These are phyloP conservation scores for Xylaria sp. DNA, from an alignment of 2,329 filamentous ascomycete species.

Conservation along the genomic window DNA sequence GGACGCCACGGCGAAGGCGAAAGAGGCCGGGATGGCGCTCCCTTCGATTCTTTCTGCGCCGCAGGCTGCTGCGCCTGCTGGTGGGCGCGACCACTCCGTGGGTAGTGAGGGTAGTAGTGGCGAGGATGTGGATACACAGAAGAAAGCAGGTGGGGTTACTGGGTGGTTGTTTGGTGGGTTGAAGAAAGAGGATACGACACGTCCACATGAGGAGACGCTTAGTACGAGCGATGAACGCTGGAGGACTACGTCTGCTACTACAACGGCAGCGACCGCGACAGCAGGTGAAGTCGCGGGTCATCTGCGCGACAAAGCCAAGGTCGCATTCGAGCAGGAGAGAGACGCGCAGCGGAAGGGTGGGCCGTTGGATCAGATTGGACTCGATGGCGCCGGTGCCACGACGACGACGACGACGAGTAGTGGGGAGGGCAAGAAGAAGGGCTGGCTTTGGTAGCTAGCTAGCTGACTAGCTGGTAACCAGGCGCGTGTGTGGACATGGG, in stretches of 20 bases:
- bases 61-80: conserved; percentile 38
- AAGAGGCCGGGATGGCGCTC: conserved; percentile 58
- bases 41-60: conserved; percentile 64
- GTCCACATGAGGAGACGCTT: conserved; percentile 23
- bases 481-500: background rate
- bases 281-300: conserved; percentile 48
- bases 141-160: conserved; percentile 43
- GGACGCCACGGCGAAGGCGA: conserved; percentile 63
- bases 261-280: no score
- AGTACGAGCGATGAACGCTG: conserved; percentile 36
- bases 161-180: conserved; percentile 55
- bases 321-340: conserved; percentile 61
- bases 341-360: conserved; percentile 63
- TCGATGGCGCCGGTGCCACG: conserved; percentile 44
- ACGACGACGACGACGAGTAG: conserved; percentile 19
- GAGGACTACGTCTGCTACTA: conserved; percentile 21
- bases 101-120: conserved; percentile 30
- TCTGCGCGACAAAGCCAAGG: conserved; percentile 55
- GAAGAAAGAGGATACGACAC: conserved; percentile 48
- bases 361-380: conserved; percentile 61
- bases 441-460: conserved; percentile 50
- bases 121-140: conserved; percentile 39
- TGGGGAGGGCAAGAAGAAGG: conserved; percentile 56
- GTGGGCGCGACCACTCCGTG: conserved; percentile 44
- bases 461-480: background rate